These are phyloP conservation scores for Yarrowia hollandica DNA, from an alignment of 805 yeast genomes.

Conservation along the genomic window DNA sequence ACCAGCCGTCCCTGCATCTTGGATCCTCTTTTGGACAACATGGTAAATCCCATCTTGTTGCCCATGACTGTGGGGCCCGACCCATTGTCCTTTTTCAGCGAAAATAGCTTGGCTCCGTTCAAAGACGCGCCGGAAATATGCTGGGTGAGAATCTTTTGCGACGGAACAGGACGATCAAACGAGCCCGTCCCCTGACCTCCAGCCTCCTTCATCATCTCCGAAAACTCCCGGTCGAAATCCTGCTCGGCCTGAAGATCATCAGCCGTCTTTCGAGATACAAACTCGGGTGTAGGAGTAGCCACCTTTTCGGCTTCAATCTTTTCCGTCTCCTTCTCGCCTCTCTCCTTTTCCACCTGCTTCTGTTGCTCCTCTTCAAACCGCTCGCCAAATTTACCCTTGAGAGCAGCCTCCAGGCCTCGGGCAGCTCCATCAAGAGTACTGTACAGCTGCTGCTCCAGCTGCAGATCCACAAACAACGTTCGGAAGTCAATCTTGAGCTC, in stretches of 20 bases:
- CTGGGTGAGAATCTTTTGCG: constrained; percentile 8
- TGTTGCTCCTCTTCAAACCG: constrained; percentile 41
- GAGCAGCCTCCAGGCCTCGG: constrained; percentile 44
- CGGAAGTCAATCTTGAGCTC: constrained; percentile 59
- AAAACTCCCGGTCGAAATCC: constrained; percentile 59
- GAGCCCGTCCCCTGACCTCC: constrained; percentile 29
- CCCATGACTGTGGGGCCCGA: constrained; percentile 4
- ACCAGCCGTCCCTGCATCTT: constrained; percentile 49
- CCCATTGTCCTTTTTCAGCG: constrained; percentile 14
- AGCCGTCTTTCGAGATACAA: constrained; percentile 31
- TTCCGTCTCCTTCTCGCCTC: constrained; percentile 36
- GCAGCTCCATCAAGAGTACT: constrained; percentile 48
- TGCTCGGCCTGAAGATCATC: constrained; percentile 52
- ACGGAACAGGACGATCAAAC: constrained; percentile 40
- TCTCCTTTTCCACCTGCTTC: constrained; percentile 35
- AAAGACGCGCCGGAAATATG: constrained; percentile 11
- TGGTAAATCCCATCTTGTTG: constrained; percentile 49
- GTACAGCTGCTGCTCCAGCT: constrained; percentile 44
- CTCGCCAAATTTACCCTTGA: constrained; percentile 30
- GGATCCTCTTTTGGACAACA: constrained; percentile 57
- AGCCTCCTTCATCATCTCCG: constrained; percentile 54
- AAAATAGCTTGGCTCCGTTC: constrained; percentile 13
- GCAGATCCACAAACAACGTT: constrained; percentile 45
- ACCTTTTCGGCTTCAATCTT: constrained; percentile 32
- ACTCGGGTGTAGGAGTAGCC: background rate